Conservation (phyloP, 768 basidiomycete genomes). For the Boletus eberwhitei region DNA sequence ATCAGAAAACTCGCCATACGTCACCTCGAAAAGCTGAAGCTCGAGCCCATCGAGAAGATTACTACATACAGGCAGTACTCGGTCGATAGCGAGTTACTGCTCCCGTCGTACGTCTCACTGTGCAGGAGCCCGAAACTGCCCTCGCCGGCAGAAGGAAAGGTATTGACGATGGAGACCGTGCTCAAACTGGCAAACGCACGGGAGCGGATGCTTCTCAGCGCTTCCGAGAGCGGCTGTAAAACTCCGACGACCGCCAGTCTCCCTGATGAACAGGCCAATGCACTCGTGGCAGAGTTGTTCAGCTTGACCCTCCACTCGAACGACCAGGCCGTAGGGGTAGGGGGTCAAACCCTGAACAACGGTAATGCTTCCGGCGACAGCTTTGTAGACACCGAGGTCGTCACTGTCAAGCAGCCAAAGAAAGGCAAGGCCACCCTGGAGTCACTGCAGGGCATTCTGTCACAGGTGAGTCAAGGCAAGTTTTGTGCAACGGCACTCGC, state of each 20-base stretch:
- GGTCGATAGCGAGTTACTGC: constrained; percentile 46
- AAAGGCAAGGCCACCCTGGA: not conserved
- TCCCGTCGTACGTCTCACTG: constrained; percentile 50
- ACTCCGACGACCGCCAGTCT: constrained; percentile 28
- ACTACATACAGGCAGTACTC: constrained; percentile 51
- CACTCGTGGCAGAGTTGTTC: constrained; percentile 35
- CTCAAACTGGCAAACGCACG: constrained; percentile 51
- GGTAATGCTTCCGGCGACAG: not conserved
- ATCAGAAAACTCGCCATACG: constrained; percentile 51
- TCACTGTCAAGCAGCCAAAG: not conserved
- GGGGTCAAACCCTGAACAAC: constrained; percentile 8
- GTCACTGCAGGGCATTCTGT: fast-evolving
- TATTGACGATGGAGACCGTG: constrained; percentile 56
- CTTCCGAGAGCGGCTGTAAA: constrained; percentile 27
- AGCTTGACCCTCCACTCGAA: constrained; percentile 14
- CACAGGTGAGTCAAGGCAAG: constrained; percentile 3
- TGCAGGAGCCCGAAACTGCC: constrained; percentile 51
- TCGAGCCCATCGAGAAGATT: constrained; percentile 53
- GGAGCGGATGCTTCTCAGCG: constrained; percentile 41
- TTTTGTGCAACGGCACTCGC: not conserved
- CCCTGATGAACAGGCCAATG: constrained; percentile 24
- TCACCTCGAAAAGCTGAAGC: constrained; percentile 47
- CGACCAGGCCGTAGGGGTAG: not conserved
- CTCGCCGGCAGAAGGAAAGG: constrained; percentile 48
- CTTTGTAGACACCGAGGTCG: not conserved